These are phyloP conservation scores for Hordeum pubiflorum DNA, from an alignment of 202 grass and related monocot species.

Conservation along the genomic window DNA sequence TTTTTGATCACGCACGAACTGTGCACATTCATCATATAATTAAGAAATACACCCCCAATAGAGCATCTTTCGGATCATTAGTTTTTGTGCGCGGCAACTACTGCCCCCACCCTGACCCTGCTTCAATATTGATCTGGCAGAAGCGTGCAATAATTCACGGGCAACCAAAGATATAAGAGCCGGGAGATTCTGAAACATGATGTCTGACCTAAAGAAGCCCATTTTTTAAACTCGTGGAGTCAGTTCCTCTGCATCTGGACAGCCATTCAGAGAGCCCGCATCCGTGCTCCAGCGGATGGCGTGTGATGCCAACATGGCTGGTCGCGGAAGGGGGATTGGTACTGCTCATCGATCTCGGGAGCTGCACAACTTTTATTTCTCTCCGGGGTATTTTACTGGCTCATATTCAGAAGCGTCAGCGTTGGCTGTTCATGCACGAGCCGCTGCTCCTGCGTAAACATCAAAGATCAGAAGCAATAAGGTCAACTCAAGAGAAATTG, in stretches of 20 bases:
- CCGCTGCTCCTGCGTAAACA: conserved; percentile 19
- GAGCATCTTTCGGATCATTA: conserved; percentile 29
- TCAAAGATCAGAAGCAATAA: neutral
- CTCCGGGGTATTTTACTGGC: neutral
- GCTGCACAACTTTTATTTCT: neutral
- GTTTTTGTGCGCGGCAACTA: conserved; percentile 12
- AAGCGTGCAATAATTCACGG: conserved; percentile 22
- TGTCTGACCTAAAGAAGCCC: conserved; percentile 35
- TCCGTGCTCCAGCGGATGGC: conserved; percentile 7
- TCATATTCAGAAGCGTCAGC: neutral
- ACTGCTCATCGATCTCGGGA: neutral
- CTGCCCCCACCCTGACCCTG: neutral
- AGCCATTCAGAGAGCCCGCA: conserved; percentile 11
- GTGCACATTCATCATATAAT: conserved; percentile 19
- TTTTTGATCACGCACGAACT: neutral
- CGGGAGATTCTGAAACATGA: conserved; percentile 35
- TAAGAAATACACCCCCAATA: neutral
- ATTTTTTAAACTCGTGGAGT: neutral
- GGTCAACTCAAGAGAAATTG: conserved; percentile 12
- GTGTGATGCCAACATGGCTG: conserved; percentile 16
- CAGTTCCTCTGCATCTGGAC: conserved; percentile 48
- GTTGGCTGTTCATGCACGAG: neutral
- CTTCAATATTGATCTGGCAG: conserved; percentile 11
- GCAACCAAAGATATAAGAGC: conserved; percentile 11
- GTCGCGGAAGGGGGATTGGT: conserved; percentile 13